Conservation (phyloP, 2,329 filamentous ascomycete genomes). For the Monosporascus sp. region DNA sequence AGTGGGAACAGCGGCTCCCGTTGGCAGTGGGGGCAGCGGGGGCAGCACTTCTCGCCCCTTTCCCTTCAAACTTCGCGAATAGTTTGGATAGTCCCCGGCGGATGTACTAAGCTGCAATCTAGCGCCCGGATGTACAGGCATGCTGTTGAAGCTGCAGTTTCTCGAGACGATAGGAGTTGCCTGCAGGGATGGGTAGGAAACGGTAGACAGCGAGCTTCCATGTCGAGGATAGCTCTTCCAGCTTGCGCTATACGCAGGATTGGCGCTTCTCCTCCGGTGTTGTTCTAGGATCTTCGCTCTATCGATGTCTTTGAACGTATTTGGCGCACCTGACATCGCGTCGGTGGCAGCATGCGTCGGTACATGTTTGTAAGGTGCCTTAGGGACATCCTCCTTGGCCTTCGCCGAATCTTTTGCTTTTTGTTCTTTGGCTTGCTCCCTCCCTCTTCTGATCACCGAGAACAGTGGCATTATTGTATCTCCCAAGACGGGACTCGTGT, state of each 20-base stretch:
- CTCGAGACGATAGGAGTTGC: conserved; percentile 34
- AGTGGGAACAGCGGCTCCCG: conserved; percentile 8
- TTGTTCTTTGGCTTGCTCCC: conserved; percentile 52
- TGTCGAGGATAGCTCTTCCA: conserved; percentile 36
- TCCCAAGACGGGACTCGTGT: too few species aligned
- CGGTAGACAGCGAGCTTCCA: conserved; percentile 41
- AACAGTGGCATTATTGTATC: conserved; percentile 50
- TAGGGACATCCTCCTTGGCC: conserved; percentile 36
- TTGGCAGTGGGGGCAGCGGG: conserved; percentile 7
- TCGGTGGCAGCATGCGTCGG: conserved; percentile 59
- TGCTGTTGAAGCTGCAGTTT: conserved; percentile 39
- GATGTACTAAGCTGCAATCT: conserved; percentile 13
- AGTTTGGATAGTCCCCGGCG: conserved; percentile 12
- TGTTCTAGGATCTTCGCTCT: conserved; percentile 43
- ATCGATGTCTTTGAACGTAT: conserved; percentile 45
- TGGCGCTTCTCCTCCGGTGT: conserved; percentile 45
- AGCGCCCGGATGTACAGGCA: conserved; percentile 24
- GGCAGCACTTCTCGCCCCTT: conserved; percentile 19
- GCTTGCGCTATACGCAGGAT: conserved; percentile 34
- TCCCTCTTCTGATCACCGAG: conserved; percentile 45
- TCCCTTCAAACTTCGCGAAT: conserved; percentile 16
- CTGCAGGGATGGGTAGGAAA: conserved; percentile 41
- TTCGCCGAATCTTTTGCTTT: conserved; percentile 44
- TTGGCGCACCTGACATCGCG: conserved; percentile 50
- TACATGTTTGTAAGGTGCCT: conserved; percentile 52